Base-by-base conservation (phyloP, 768 basidiomycete species). In the Boletus eberwhitei region DNA sequence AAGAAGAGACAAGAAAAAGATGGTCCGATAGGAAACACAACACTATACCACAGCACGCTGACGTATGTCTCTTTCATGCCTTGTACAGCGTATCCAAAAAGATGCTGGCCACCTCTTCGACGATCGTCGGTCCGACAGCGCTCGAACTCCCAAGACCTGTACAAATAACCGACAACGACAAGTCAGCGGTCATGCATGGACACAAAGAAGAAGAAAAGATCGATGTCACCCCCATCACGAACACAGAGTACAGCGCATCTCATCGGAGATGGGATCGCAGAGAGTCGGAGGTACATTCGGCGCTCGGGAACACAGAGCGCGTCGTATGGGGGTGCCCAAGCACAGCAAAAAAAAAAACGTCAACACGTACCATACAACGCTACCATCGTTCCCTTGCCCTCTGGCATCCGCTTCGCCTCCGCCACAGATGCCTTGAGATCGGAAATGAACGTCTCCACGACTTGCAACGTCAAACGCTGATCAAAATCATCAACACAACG, bases 361-460 rank as follows among this genome's bases (percentile, higher is more conserved):
- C 24, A 14, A 75, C 22, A 65, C 83, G 51, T 55, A 94, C 94
- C 94, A 65, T 97, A 98, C 13, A 98, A 67, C 14, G 87, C 80
- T 4, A 97, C 93, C 93, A 98, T 95, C 31, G 83, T 83, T 8
- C 96, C 96, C 64, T 86, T 82, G 7, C 87, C 87, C 31, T 76
- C 74, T 0, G 89, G 85, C 5, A 50, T 24, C 29, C 73, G 54
- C 68, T 86, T 90, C 21, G 91, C 87, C 53, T 89, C 85, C 41
- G 75, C 73, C 8, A 99, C 83, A 0, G 85, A 78, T 44, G 85
- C 85, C 65, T 87, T 88, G 59, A 99, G 77, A 64, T 98, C 96
- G 14, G 81, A 79, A 48, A 98, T 78, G 64, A 99, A 88, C 38
- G 79, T 81, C 57, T 93, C 90, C 39, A 88, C 83, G 53, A 78